Conservation (phyloP, 2,329 filamentous ascomycete species). For the Cladosporium sphaerospermum region DNA sequence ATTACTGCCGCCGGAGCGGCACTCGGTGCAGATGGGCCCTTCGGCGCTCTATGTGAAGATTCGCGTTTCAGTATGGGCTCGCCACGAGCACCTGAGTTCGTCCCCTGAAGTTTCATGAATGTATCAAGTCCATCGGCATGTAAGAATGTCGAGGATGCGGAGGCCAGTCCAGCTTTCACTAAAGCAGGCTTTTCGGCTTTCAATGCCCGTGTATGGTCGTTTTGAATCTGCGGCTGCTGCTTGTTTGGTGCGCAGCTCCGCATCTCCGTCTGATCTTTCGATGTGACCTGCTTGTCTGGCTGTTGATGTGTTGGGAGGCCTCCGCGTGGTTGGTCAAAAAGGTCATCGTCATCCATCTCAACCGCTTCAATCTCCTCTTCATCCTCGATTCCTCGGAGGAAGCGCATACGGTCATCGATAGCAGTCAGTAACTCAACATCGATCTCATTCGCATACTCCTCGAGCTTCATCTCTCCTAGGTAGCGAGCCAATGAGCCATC, state of each 20-base stretch:
- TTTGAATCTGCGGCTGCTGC: too few relatives aligned
- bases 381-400: conserved; percentile 37
- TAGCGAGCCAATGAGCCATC: conserved; percentile 34
- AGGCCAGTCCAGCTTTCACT: too few relatives aligned
- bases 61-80: too few relatives aligned
- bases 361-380: conserved; percentile 31
- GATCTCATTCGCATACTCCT: conserved; percentile 24
- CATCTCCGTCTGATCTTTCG: too few relatives aligned
- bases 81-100: too few relatives aligned
- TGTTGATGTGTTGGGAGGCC: too few relatives aligned
- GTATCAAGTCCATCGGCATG: conserved; percentile 6
- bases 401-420: conserved; percentile 44
- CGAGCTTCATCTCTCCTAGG: conserved; percentile 29
- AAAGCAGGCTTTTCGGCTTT: too few relatives aligned
- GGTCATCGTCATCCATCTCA: not conserved
- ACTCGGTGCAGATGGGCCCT: not conserved
- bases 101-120: conserved; percentile 15
- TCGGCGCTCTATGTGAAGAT: too few relatives aligned
- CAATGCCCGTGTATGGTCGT: too few relatives aligned
- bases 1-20: conserved; percentile 13
- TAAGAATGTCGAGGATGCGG: too few relatives aligned
- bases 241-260: too few relatives aligned
- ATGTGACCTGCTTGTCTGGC: too few relatives aligned
- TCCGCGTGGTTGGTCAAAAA: not conserved
- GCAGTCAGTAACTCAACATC: conserved; percentile 40